These are phyloP conservation scores for Marasmius sp. DNA, from an alignment of 1,284 basidiomycete species.

Conservation along the genomic window DNA sequence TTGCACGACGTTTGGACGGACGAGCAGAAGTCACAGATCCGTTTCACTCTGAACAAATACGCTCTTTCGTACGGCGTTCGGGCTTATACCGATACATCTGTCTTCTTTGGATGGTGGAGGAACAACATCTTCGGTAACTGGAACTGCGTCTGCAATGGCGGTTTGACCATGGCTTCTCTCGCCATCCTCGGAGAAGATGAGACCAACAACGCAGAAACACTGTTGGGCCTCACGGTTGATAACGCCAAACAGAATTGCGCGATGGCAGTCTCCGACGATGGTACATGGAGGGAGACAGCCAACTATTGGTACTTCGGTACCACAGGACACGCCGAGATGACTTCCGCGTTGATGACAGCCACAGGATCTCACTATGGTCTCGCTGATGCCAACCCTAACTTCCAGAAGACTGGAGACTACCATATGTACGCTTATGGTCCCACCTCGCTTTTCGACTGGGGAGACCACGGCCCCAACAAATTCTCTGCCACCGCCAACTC, in stretches of 20 bases:
- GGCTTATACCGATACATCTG: conserved; percentile 47
- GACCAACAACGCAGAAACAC: conserved; percentile 65
- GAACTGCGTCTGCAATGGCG: conserved; percentile 97
- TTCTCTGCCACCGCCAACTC: conserved; percentile 80
- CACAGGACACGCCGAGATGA: conserved; percentile 91
- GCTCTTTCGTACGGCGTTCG: conserved; percentile 70
- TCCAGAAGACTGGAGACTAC: conserved; percentile 78
- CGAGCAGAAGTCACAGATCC: conserved; percentile 73
- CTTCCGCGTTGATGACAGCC: conserved; percentile 81
- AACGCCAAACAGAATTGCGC: conserved; percentile 86
- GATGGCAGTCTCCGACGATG: conserved; percentile 64
- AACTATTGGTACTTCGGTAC: conserved; percentile 98
- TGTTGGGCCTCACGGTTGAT: conserved; percentile 69
- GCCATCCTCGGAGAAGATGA: conserved; percentile 88
- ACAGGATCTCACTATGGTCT: conserved; percentile 85
- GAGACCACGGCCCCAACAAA: conserved; percentile 96
- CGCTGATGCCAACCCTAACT: conserved; percentile 68
- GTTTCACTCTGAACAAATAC: conserved; percentile 74
- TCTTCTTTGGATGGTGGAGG: conserved; percentile 59
- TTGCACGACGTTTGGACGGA: conserved; percentile 84
- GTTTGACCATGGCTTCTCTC: conserved; percentile 86
- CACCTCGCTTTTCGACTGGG: conserved; percentile 89
- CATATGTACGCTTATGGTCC: conserved; percentile 90
- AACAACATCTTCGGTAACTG: conserved; percentile 78
- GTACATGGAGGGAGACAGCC: conserved; percentile 93